A percentile compares a stretch with the other conserved stretches of the same genome.
phyloP scores from a whole-genome alignment of 1,284 basidiomycete species.

The Agaricales sp. region DNA sequence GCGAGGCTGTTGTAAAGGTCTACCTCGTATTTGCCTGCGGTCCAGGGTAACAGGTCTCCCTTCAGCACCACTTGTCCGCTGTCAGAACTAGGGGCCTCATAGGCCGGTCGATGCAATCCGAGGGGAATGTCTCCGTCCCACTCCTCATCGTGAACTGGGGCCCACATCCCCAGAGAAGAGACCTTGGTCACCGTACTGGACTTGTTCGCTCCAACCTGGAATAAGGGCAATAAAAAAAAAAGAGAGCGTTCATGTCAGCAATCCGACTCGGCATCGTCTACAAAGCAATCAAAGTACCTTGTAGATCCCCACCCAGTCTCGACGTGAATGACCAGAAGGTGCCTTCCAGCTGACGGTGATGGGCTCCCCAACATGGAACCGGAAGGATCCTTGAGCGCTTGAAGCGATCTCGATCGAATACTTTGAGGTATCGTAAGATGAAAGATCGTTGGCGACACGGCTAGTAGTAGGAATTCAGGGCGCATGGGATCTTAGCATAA shows the following conservation, averaged over 20 bases:
- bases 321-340: constrained; percentile 79
- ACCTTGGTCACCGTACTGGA: constrained; percentile 77
- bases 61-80: constrained; percentile 71
- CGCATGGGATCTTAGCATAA: constrained; percentile 4
- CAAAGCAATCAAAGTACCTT: constrained; percentile 29
- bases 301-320: constrained; percentile 97
- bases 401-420: constrained; percentile 62
- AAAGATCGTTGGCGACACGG: constrained; percentile 74
- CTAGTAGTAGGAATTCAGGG: constrained; percentile 29
- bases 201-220: constrained; percentile 78
- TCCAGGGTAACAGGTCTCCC: constrained; percentile 78
- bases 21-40: constrained; percentile 82
- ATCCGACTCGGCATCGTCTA: background rate
- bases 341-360: constrained; percentile 85
- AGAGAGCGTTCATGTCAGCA: constrained; percentile 7
- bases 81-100: constrained; percentile 31
- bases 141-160: constrained; percentile 84
- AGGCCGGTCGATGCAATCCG: constrained; percentile 28
- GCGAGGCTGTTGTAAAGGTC: too few species aligned
- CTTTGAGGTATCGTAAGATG: constrained; percentile 67
- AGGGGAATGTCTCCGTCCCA: constrained; percentile 84
- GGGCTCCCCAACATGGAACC: constrained; percentile 87
- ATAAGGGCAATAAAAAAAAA: constrained; percentile 8
- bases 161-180: constrained; percentile 88
- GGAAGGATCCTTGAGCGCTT: constrained; percentile 31